Conservation (phyloP, 2,329 filamentous ascomycete genomes). For the Pseudocercospora cruenta region DNA sequence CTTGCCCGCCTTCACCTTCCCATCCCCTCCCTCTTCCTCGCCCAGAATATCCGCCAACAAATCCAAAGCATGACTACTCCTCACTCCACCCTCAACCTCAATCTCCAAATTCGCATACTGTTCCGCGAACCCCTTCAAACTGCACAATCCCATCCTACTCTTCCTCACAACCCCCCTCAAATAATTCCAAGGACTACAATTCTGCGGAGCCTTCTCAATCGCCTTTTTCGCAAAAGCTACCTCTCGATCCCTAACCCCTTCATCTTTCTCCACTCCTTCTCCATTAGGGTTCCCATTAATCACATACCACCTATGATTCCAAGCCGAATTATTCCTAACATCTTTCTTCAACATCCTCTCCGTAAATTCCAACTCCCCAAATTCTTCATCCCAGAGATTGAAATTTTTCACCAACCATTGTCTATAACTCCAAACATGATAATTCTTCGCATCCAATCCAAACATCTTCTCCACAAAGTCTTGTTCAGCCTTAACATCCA, state of each 20-base stretch:
- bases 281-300: constrained; percentile 65
- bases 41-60: constrained; percentile 69
- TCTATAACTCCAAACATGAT: constrained; percentile 97
- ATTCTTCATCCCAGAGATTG: constrained; percentile 50
- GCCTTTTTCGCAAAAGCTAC: constrained; percentile 69
- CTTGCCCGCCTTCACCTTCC: constrained; percentile 65
- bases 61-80: constrained; percentile 68
- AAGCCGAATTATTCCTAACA: constrained; percentile 93
- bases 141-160: constrained; percentile 55
- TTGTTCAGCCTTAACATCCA: constrained; percentile 56
- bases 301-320: constrained; percentile 96
- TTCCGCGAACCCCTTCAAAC: constrained; percentile 58
- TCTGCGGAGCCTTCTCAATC: constrained; percentile 82
- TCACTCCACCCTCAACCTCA: constrained; percentile 51
- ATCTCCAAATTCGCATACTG: constrained; percentile 56
- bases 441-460: constrained; percentile 88
- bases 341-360: constrained; percentile 76
- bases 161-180: constrained; percentile 74
- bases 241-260: constrained; percentile 72
- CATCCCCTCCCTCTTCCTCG: constrained; percentile 54
- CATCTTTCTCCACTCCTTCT: constrained; percentile 43
- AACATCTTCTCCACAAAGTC: constrained; percentile 82
- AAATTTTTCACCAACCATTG: constrained; percentile 74
- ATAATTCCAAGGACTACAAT: constrained; percentile 94
- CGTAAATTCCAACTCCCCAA: constrained; percentile 68